Evolutionary conservation across 2,329 filamentous ascomycete species (phyloP), one percentile per base, ranked within the genome.

Genomic region (Sclerotiophoma versabilis): DNA sequence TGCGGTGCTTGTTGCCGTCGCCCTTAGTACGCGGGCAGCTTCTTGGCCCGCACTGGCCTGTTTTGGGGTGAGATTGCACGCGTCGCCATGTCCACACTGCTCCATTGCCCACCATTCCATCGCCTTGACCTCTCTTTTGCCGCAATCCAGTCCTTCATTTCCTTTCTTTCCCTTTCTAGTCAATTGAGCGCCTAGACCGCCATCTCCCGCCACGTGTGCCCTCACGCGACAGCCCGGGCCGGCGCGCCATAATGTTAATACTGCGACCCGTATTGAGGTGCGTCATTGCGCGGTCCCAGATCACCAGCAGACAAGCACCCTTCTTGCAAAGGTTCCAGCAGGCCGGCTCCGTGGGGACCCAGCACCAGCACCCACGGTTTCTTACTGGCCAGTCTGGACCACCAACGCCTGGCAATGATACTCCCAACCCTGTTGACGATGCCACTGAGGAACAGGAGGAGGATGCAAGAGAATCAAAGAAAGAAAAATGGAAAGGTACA

Each of bases 341-440:
- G 64, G 67, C 65, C 68, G 66, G 65, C 34, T 57, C 60, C 51
- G 54, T 46, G 39, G 52, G 41, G 17, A 26, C 57, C 45, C 41
- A 54, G 38, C 51, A 17, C n/a, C 50, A 43, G 14, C 59, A 62
- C 54, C 49, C 49, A 29, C 69, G 71, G 45, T 41, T 60, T 37
- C 60, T 74, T 37, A 74, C 60, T 48, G 72, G 72, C 55, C 72
- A 75, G 58, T 64, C 68, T 34, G 72, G 71, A 19, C 70, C 72
- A 20, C 70, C 71, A 11, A 66, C 69, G 25, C 73, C 73, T 26
- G 72, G 72, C 32, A 74, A 74, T 49, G 72, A 74, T 50, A 57
- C 72, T 10, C 74, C 74, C 19, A 73, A 75, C 48, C 73, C 74
- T 19, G 61, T 75, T 22, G 72, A 75, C 52, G 73, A 74, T 69